Conservation (phyloP, 2,329 filamentous ascomycete genomes). For the Chalaropsis thielavioides region DNA sequence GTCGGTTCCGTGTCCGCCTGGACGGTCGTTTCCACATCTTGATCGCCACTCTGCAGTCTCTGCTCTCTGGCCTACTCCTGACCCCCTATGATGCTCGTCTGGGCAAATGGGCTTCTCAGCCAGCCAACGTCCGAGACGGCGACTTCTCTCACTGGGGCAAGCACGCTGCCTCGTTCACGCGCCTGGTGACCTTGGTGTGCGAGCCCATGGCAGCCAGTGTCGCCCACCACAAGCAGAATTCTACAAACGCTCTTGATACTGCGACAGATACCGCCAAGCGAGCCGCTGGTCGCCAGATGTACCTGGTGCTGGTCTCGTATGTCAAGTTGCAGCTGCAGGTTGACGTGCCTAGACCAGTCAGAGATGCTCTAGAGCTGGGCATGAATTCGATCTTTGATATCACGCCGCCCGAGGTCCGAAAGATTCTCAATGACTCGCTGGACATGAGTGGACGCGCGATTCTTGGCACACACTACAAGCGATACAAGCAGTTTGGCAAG, state of each 20-base stretch:
- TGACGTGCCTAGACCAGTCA: slow-evolving; percentile 34
- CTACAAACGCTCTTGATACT: slow-evolving; percentile 36
- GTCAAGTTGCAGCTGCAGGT: slow-evolving; percentile 46
- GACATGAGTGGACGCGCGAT: slow-evolving; percentile 45
- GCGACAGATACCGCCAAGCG: slow-evolving; percentile 47
- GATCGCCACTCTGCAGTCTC: slow-evolving; percentile 37
- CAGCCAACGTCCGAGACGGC: slow-evolving; percentile 13
- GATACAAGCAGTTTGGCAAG: slow-evolving; percentile 49
- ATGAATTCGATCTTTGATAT: slow-evolving; percentile 46
- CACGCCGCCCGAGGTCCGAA: slow-evolving; percentile 39
- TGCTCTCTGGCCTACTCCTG: slow-evolving; percentile 39
- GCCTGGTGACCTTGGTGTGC: slow-evolving; percentile 44
- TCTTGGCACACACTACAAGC: slow-evolving; percentile 42
- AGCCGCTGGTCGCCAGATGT: slow-evolving; percentile 48
- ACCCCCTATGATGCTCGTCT: slow-evolving; percentile 24
- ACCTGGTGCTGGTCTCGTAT: slow-evolving; percentile 43
- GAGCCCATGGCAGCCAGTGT: slow-evolving; percentile 44
- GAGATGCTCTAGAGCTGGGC: slow-evolving; percentile 42
- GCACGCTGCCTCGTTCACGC: slow-evolving; percentile 38
- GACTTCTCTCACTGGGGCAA: slow-evolving; percentile 23
- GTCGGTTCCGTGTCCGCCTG: slow-evolving; percentile 45
- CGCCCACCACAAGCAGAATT: slow-evolving; percentile 18
- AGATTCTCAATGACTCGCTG: slow-evolving; percentile 44
- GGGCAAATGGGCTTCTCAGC: slow-evolving; percentile 21
- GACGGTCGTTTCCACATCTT: slow-evolving; percentile 49